phyloP scores from a whole-genome alignment of 2,329 filamentous ascomycete species.

The Cryphonectria parasitica region DNA sequence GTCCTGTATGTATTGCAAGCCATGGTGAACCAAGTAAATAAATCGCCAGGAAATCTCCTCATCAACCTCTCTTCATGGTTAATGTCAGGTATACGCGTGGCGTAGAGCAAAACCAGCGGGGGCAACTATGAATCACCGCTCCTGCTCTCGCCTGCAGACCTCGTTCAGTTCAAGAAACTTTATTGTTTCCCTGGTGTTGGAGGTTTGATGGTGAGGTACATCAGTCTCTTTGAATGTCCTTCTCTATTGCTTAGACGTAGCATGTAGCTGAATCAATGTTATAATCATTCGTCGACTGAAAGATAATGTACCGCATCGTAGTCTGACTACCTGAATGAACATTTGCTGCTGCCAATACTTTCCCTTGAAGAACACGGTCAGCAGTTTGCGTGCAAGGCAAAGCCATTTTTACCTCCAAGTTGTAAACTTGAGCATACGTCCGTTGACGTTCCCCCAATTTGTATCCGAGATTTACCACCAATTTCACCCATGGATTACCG shows the following conservation, averaged over 20 bases:
- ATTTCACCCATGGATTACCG: not conserved
- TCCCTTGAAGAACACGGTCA: no score
- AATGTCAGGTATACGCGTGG: slow-evolving; percentile 88
- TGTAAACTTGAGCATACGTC: no score
- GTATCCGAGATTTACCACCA: not conserved
- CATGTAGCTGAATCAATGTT: not conserved
- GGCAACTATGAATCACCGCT: slow-evolving; percentile 49
- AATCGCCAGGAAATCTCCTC: slow-evolving; percentile 87
- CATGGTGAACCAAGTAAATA: slow-evolving; percentile 32
- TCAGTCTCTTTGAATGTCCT: slow-evolving; percentile 31
- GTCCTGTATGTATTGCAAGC: not conserved
- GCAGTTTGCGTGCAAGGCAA: no score
- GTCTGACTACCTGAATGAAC: not conserved
- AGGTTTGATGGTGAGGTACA: slow-evolving; percentile 90
- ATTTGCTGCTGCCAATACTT: not conserved
- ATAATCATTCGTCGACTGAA: not conserved
- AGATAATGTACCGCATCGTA: not conserved
- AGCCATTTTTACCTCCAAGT: no score
- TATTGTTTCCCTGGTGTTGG: slow-evolving; percentile 61
- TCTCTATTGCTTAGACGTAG: not conserved
- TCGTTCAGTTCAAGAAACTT: slow-evolving; percentile 57
- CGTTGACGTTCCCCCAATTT: not conserved
- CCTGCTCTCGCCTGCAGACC: slow-evolving; percentile 80
- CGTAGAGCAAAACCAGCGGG: slow-evolving; percentile 70
- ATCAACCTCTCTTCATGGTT: slow-evolving; percentile 75